Conservation (phyloP, 2,329 filamentous ascomycete species). For the Mycosphaerella sp. region DNA sequence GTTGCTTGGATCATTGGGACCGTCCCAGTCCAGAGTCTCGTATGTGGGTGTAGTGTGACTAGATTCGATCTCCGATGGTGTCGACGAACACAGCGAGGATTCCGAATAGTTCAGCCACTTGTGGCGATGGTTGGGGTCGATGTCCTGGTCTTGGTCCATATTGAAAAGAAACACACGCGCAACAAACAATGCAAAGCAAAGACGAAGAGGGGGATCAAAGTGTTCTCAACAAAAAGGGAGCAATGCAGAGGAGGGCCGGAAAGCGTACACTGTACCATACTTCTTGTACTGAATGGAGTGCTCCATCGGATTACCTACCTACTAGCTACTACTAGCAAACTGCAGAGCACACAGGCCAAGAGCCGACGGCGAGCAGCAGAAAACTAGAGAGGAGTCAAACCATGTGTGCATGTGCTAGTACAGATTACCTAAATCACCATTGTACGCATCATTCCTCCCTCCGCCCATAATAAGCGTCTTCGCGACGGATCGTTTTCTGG, state of each 20-base stretch:
- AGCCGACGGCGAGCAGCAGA: slow-evolving; percentile 1
- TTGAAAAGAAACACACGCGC: neutral
- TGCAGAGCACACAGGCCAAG: neutral
- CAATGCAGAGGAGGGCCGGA: neutral
- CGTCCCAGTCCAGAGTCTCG: slow-evolving; percentile 43
- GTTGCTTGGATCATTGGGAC: slow-evolving; percentile 42
- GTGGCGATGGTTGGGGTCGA: neutral
- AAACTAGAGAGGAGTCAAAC: neutral
- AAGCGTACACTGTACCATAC: neutral
- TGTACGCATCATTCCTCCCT: neutral
- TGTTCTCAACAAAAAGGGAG: neutral
- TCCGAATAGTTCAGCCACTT: slow-evolving; percentile 6
- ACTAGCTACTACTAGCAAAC: neutral
- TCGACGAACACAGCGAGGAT: neutral
- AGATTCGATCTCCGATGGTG: neutral
- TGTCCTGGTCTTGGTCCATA: slow-evolving; percentile 3
- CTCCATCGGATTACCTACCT: neutral
- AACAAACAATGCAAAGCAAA: slow-evolving; percentile 5
- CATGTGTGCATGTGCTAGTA: slow-evolving; percentile 5
- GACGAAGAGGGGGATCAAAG: neutral
- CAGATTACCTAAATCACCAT: neutral
- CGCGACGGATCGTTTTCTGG: neutral
- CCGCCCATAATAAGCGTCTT: neutral
- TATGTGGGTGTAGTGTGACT: neutral
- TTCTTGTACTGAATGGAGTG: neutral